Conservation (phyloP, 768 basidiomycete genomes). For the Kwoniella dejecticola region DNA sequence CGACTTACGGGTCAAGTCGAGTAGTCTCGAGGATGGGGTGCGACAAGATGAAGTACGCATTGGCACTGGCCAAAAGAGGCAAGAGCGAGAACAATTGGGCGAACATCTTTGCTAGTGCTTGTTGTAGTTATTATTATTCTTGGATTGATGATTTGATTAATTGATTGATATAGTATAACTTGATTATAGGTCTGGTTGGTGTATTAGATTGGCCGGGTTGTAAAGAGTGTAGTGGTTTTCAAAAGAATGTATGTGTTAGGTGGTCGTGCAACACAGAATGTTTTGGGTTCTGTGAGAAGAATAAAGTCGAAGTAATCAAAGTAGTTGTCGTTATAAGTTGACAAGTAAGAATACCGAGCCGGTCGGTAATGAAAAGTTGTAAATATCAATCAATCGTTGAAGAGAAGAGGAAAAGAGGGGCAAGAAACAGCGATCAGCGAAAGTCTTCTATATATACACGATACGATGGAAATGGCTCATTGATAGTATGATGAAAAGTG, state of each 20-base stretch:
- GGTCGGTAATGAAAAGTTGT: constrained; percentile 21
- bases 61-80: constrained; percentile 25
- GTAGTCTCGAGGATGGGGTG: constrained; percentile 49
- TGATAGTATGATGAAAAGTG: constrained; percentile 1
- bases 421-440: background rate
- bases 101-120: constrained; percentile 23
- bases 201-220: background rate
- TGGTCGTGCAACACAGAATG: constrained; percentile 16
- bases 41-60: constrained; percentile 52
- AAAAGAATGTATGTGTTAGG: constrained; percentile 23
- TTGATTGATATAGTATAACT: constrained; percentile 14
- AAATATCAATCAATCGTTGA: constrained; percentile 21
- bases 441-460: constrained; percentile 10
- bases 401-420: constrained; percentile 10
- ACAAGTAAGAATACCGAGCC: constrained; percentile 13
- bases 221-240: constrained; percentile 15
- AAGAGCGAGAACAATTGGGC: constrained; percentile 24
- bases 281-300: constrained; percentile 15
- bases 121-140: constrained; percentile 14
- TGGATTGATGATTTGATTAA: constrained; percentile 5
- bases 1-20: constrained; percentile 52
- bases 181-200: background rate
- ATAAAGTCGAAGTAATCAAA: constrained; percentile 7
- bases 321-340: background rate
- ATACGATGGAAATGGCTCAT: background rate